A percentile compares a stretch with the other conserved stretches of the same genome.
Evolutionary conservation across 2,329 filamentous ascomycete species (phyloP).

Genomic region (Hortaea werneckii): DNA sequence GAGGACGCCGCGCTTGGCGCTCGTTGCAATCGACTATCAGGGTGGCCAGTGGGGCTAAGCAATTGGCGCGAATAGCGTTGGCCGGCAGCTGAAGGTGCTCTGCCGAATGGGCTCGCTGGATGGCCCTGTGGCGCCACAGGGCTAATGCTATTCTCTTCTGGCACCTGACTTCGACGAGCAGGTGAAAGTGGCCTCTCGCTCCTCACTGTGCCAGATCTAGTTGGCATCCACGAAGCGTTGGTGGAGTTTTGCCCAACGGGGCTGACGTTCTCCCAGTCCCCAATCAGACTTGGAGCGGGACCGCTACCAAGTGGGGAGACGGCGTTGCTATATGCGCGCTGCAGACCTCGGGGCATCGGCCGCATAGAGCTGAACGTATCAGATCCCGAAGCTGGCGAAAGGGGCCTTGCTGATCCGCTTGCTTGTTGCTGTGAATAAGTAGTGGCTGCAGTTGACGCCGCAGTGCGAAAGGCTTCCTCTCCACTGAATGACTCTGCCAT

Average conservation of each 20-base stretch:
- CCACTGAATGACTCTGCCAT: constrained; percentile 15
- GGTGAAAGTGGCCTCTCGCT: constrained; percentile 1
- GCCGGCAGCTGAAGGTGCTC: background rate
- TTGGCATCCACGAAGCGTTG: constrained; percentile 2
- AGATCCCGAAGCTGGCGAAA: background rate
- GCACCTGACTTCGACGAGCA: background rate
- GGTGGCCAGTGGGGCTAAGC: constrained; percentile 16
- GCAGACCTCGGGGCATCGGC: constrained; percentile 18
- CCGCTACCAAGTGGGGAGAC: constrained; percentile 12
- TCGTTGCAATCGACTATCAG: constrained; percentile 3
- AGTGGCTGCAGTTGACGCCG: constrained; percentile 4
- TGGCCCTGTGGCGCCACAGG: background rate
- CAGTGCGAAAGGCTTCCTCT: constrained; percentile 15
- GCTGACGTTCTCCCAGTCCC: constrained; percentile 20
- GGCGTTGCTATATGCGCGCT: constrained; percentile 23
- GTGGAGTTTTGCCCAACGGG: constrained; percentile 8
- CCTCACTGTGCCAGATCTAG: constrained; percentile 2
- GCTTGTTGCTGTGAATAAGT: background rate
- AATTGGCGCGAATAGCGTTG: constrained; percentile 18
- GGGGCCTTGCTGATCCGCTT: background rate
- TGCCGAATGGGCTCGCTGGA: constrained; percentile 4
- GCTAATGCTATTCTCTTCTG: constrained; percentile 14
- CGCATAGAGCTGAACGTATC: constrained; percentile 8
- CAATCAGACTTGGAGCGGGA: constrained; percentile 14
- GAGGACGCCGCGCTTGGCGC: constrained; percentile 8